Base-by-base conservation (phyloP, 2,329 filamentous ascomycete species). In the Alternaria triticimaculans region DNA sequence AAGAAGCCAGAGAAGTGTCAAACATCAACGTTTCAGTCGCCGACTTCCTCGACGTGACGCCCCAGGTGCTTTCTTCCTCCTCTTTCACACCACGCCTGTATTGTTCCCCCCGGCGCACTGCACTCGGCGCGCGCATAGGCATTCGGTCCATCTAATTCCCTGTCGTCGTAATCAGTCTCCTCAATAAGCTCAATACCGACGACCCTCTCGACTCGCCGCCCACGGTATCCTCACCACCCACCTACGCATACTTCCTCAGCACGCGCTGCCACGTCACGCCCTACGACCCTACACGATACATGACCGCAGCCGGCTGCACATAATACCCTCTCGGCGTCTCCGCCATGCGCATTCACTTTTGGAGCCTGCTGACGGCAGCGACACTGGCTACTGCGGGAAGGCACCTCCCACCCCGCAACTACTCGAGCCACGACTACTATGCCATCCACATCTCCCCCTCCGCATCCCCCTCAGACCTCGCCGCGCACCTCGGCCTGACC, bases 341-440 rank as follows among this genome's bases (percentile, higher is more conserved):
- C 64, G 60, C 61, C 58, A 69, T 81, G 80, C 80, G 79, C 70
- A 57, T 83, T 64, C 71, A 88, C 56, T 74, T 91, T 58, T 78
- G 72, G 64, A 69, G 72, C 60, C 74, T 80, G 68, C 73, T 80
- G 57, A 77, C 78, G 30, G 75, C 75, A 46, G 76, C 79, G 25
- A 68, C 74, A 61, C 69, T 75, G 62, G 72, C 74, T 48, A 70
- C 76, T 20, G 74, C 73, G 55, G 70, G 68, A 54, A 66, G 65
- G 54, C 76, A 74, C 68, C 79, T 88, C 48, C 83, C 84, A 54
- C 83, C 85, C 66, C 90, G 92, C 72, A 87, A 96, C 76, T 92
- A 96, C 84, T 87, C 91, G 54, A 85, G 87, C 43, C 89, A 94
- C 81, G 95, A 99, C 80, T 98, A 97, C 82, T 97, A 98, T 79